Conservation (phyloP, 2,329 filamentous ascomycete genomes). For the Beauveria caledonica region DNA sequence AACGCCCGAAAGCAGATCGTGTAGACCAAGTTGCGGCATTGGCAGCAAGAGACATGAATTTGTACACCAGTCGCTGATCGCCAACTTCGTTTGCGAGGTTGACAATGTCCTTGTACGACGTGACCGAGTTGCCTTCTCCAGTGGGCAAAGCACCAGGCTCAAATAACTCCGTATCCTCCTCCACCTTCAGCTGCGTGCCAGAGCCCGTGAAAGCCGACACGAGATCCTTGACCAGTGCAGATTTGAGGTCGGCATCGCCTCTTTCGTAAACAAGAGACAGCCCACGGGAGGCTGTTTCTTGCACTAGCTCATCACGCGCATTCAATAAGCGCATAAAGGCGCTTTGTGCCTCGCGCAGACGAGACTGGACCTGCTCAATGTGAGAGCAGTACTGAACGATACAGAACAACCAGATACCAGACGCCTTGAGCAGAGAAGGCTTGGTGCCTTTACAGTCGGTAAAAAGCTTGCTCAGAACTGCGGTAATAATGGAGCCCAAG, state of each 20-base stretch:
- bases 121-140: conserved; percentile 80
- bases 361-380: conserved; percentile 61
- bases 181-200: conserved; percentile 69
- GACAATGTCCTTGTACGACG: conserved; percentile 96
- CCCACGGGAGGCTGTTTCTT: conserved; percentile 88
- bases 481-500: conserved; percentile 34
- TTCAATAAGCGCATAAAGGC: conserved; percentile 83
- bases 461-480: conserved; percentile 64
- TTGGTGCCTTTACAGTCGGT: conserved; percentile 75
- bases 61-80: conserved; percentile 92
- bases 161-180: conserved; percentile 85
- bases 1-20: conserved; percentile 89
- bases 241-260: conserved; percentile 71
- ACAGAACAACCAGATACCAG: conserved; percentile 90
- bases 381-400: conserved; percentile 85
- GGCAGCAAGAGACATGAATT: conserved; percentile 94
- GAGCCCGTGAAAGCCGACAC: conserved; percentile 82
- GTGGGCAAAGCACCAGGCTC: conserved; percentile 86
- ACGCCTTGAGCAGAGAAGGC: conserved; percentile 81
- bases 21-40: conserved; percentile 97
- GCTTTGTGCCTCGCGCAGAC: conserved; percentile 69
- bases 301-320: conserved; percentile 86
- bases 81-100: conserved; percentile 92
- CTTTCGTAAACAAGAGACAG: conserved; percentile 91
- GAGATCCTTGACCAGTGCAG: conserved; percentile 77